Conservation (phyloP, 805 yeast genomes). For the Candida easanensis region DNA sequence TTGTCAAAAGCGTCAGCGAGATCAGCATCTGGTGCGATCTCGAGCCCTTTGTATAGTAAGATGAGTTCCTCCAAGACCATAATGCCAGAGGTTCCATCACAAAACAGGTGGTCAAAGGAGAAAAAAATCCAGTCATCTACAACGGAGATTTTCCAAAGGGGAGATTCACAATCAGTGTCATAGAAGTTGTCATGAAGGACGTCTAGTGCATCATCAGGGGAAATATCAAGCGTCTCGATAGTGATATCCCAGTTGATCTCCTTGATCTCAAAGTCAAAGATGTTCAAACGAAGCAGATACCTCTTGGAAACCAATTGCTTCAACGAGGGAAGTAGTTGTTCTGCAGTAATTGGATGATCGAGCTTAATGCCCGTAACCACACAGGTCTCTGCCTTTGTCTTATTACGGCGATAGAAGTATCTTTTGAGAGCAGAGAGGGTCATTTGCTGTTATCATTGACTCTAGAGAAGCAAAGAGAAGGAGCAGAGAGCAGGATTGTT, state of each 20-base stretch:
- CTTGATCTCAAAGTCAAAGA: conserved; percentile 1
- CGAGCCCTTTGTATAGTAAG: conserved; percentile 1
- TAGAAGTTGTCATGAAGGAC: conserved; percentile 1
- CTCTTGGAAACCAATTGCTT: conserved; percentile 4
- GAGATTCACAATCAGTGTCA: not conserved
- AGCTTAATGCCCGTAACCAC: conserved; percentile 7
- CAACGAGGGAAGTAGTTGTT: not conserved
- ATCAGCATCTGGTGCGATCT: conserved; percentile 2
- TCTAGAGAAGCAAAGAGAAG: too few species aligned
- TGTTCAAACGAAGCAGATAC: conserved; percentile 2
- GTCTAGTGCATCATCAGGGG: not conserved
- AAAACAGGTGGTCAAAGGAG: conserved; percentile 11
- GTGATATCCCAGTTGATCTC: not conserved
- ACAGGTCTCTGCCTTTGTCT: conserved; percentile 4
- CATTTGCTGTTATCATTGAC: too few species aligned
- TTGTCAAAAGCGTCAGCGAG: not conserved
- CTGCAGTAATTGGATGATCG: not conserved
- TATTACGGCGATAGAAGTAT: conserved; percentile 8
- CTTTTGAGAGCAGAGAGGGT: not conserved
- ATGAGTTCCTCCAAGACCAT: conserved; percentile 14
- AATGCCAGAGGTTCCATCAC: conserved; percentile 11
- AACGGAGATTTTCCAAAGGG: conserved; percentile 9
- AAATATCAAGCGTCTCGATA: not conserved
- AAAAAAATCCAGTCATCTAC: conserved; percentile 9
- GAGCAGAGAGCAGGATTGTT: too few species aligned